Percentiles rank a stretch among this genome's conserved stretches.
Evolutionary conservation across 2,329 filamentous ascomycete genomes (phyloP).

Genomic region (Venturia nashicola): DNA sequence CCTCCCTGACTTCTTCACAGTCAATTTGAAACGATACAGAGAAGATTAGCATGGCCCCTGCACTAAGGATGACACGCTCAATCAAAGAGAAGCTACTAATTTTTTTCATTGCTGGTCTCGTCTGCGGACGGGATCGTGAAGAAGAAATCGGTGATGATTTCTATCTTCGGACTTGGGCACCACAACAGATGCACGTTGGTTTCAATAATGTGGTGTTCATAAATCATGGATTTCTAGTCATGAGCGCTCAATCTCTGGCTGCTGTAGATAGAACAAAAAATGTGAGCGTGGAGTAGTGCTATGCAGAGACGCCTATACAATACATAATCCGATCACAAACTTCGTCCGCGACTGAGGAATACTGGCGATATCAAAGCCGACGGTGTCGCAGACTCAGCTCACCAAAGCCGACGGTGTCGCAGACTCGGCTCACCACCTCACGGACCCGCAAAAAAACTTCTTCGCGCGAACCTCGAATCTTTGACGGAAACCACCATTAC

Average conservation of each 20-base stretch:
- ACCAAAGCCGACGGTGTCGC: background rate
- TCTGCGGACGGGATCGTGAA: background rate
- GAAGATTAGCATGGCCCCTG: slow-evolving; percentile 46
- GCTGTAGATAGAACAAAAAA: no score
- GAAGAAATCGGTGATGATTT: no score
- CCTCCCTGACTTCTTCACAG: no score
- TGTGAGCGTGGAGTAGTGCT: no score
- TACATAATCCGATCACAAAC: no score
- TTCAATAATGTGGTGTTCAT: background rate
- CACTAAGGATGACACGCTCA: slow-evolving; percentile 91
- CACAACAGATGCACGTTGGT: background rate
- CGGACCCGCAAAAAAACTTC: background rate
- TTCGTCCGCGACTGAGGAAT: no score
- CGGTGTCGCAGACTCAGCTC: background rate
- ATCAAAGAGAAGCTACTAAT: slow-evolving; percentile 54
- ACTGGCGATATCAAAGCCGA: background rate
- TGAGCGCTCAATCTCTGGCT: no score
- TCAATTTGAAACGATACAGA: slow-evolving; percentile 8
- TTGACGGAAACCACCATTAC: background rate
- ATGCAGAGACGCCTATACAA: no score
- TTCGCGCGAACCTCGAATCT: background rate
- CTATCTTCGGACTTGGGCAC: background rate
- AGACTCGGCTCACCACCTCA: background rate
- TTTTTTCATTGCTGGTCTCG: slow-evolving; percentile 35
- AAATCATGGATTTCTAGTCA: no score